phyloP scores from a whole-genome alignment of 768 basidiomycete genomes.

The Pseudohyphozyma bogoriensis region DNA sequence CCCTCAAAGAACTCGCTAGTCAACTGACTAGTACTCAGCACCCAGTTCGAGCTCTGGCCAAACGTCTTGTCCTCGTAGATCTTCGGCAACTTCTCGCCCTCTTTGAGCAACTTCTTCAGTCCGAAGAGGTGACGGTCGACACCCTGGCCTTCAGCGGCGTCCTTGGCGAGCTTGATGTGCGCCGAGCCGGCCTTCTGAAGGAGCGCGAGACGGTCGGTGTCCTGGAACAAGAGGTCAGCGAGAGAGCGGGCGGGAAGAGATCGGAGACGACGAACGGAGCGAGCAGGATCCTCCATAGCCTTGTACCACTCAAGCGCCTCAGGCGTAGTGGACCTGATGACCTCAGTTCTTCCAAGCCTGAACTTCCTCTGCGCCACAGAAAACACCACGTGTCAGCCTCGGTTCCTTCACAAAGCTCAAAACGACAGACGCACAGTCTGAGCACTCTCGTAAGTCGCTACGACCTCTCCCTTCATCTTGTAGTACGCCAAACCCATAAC shows the following conservation, averaged over 20 bases:
- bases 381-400: too few relatives aligned
- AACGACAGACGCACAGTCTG: too few relatives aligned
- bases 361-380: too few relatives aligned
- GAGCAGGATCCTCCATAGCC: slow-evolving; percentile 62
- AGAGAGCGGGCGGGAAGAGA: not conserved
- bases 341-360: slow-evolving; percentile 84
- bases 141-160: slow-evolving; percentile 89
- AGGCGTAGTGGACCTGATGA: slow-evolving; percentile 72
- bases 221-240: slow-evolving; percentile 37
- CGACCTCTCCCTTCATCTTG: slow-evolving; percentile 48
- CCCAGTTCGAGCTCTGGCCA: slow-evolving; percentile 70
- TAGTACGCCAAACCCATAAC: slow-evolving; percentile 93
- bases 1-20: slow-evolving; percentile 72
- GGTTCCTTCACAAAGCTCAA: too few relatives aligned
- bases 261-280: slow-evolving; percentile 42
- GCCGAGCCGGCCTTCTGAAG: slow-evolving; percentile 68
- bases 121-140: slow-evolving; percentile 95
- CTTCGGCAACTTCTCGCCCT: slow-evolving; percentile 55
- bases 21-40: slow-evolving; percentile 81
- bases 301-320: slow-evolving; percentile 79
- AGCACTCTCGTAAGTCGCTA: slow-evolving; percentile 66
- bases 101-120: slow-evolving; percentile 65
- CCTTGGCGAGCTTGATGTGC: slow-evolving; percentile 74
- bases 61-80: slow-evolving; percentile 44
- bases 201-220: slow-evolving; percentile 51